Evolutionary conservation across 164 flowering plant species (phyloP), one percentile per base, ranked within the genome.

Genomic region (Macadamia integrifolia): DNA sequence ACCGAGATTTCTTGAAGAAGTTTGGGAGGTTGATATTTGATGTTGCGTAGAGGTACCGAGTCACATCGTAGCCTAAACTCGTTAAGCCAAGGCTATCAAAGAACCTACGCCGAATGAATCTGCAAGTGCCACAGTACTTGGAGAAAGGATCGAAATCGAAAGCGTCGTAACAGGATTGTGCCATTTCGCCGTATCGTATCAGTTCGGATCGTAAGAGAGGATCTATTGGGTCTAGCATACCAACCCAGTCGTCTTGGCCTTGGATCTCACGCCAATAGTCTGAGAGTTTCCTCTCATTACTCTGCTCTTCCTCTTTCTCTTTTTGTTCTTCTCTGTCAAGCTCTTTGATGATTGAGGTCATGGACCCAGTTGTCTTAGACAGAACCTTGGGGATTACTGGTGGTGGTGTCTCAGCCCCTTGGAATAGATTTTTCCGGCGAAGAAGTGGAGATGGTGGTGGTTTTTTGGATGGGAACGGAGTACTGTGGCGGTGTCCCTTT

Each of bases 121-220:
- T 70, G 62, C 91, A 87, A 65, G 80, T 83, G 10, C 96, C 94
- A 69, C 87, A 88, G 75, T 86, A 80, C 53, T 80, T 87, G 13
- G 94, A 92, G 71, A 66, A 85, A 0, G 87, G 83, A 62, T 90
- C 92, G 71, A 68, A 85, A 66, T 90, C 91, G 71, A 90, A 92
- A 0, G 90, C 90, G 64, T 90, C 93, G 75, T 89, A 89, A 61
- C 88, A 87, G 0, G 93, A 84, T 67, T 90, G 92, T 0, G 93
- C 89, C 86, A 90, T 80, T 42, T 92, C 96, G 0, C 98, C 98
- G 72, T 90, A 90, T 7, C 90, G 78, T 64, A 90, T 86, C 6
- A 92, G 75, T 73, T 90, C 98, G 1, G 79, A 49, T 1, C 92
- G 80, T 0, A 90, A 68, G 13, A 84, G 72, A 0, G 88, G 84